Conservation (phyloP, 352 stramenopile species). For the Pelagophyceae sp. region DNA sequence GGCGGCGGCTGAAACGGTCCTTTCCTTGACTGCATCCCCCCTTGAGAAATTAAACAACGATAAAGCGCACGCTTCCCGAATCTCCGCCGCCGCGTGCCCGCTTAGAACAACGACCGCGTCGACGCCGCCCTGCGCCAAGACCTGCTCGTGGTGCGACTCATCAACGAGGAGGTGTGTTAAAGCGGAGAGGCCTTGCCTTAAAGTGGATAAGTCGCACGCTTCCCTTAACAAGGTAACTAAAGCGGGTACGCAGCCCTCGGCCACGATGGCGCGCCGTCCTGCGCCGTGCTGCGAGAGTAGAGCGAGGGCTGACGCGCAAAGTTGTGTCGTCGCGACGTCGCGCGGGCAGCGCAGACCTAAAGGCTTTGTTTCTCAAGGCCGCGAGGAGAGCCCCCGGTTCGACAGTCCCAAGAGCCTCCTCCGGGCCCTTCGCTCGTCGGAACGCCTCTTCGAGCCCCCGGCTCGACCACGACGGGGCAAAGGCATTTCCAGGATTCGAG, state of each 20-base stretch:
- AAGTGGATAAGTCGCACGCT: conserved; percentile 29
- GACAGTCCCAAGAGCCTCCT: too few species aligned
- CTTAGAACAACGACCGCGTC: conserved; percentile 25
- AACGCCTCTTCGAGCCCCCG: too few species aligned
- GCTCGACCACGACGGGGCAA: too few species aligned
- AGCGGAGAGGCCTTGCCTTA: conserved; percentile 33
- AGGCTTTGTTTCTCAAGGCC: too few species aligned
- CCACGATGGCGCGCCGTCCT: conserved; percentile 29
- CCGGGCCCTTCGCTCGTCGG: too few species aligned
- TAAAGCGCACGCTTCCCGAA: conserved; percentile 34
- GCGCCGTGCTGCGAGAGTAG: conserved; percentile 29
- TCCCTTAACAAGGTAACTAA: conserved; percentile 34
- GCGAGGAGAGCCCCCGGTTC: too few species aligned
- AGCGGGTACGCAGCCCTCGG: conserved; percentile 32
- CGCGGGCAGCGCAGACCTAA: background rate
- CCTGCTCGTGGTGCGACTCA: conserved; percentile 29
- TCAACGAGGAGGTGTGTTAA: conserved; percentile 31
- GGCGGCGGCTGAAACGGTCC: conserved; percentile 22
- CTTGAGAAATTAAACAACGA: conserved; percentile 38
- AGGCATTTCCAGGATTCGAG: too few species aligned
- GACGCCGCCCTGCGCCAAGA: conserved; percentile 29
- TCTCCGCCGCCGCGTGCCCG: conserved; percentile 21
- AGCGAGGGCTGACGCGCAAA: conserved; percentile 30
- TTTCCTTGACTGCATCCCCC: conserved; percentile 24
- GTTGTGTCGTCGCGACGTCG: conserved; percentile 33